Base-by-base conservation (phyloP, 1,139 yeast species). In the Scheffersomyces insectosa region DNA sequence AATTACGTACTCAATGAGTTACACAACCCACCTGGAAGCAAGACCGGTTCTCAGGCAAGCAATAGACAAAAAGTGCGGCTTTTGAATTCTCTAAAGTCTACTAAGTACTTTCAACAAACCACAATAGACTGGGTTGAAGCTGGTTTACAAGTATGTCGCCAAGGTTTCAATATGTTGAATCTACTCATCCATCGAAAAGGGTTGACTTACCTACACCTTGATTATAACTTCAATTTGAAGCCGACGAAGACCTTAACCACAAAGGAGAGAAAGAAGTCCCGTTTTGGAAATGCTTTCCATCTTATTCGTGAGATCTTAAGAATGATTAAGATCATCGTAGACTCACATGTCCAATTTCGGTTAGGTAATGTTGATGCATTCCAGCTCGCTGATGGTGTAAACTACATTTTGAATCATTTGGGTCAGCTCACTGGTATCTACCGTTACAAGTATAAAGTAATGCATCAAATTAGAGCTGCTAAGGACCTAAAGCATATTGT, bases 121-220 rank as follows among this genome's bases (percentile, higher is more conserved):
- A 78, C 90, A 0, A 84, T 93, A 40, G 99, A 93, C 62, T 95
- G 99, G 99, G 95, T 93, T 1, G 99, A 95, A 62, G 99, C 98
- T 1, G 99, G 97, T 25, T 68, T 93, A 43, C 99, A 93, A 63
- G 82, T 95, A 1, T 88, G 97, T 57, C 79, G 83, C 31, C 99
- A 95, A 63, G 99, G 99, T 1, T 88, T 85, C 62, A 91, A 90
- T 54, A 91, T 93, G 96, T 75, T 95, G 37, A 93, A 91, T 59
- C 69, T 95, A 32, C 70, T 95, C 51, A 89, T 95, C 38, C 99
- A 95, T 63, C 80, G 91, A 57, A 85, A 88, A 56, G 99, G 99
- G 0, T 70, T 95, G 31, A 90, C 97, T 0, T 95, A 90, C 59
- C 70, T 95, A 47, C 99, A 95, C 68, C 71, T 95, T 50, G 99